Evolutionary conservation across 768 basidiomycete genomes (phyloP).

Genomic region (Boletales sp.): DNA sequence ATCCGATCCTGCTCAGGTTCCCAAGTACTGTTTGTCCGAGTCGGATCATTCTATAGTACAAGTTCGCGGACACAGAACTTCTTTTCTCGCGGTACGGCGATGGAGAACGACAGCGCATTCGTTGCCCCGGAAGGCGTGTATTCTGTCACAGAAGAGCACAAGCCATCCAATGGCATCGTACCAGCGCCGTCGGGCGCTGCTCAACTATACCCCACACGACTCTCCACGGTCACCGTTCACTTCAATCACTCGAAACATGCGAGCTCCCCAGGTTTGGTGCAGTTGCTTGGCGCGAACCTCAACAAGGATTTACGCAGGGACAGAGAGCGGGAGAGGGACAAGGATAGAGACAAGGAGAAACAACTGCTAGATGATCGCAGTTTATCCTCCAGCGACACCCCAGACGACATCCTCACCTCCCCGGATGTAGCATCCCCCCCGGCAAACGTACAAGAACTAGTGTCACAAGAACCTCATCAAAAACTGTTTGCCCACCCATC

Average conservation of each 20-base stretch:
- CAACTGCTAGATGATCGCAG: conserved; percentile 55
- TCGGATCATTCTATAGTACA: background rate
- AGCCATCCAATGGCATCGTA: conserved; percentile 42
- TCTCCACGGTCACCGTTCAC: conserved; percentile 59
- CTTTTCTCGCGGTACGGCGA: conserved; percentile 20
- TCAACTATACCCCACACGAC: conserved; percentile 53
- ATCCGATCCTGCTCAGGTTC: conserved; percentile 20
- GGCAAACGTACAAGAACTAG: conserved; percentile 29
- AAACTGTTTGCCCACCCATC: conserved; percentile 60
- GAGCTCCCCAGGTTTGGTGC: conserved; percentile 59
- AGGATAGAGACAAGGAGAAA: conserved; percentile 39
- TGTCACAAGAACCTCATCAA: conserved; percentile 36
- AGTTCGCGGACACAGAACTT: too few species aligned
- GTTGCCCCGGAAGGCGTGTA: conserved; percentile 90
- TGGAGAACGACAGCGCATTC: conserved; percentile 84
- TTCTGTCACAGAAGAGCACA: conserved; percentile 84
- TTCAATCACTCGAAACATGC: conserved; percentile 56
- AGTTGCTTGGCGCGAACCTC: conserved; percentile 58
- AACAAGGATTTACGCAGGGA: conserved; percentile 55
- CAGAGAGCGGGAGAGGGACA: conserved; percentile 32
- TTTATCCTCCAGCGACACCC: conserved; percentile 79
- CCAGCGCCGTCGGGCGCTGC: conserved; percentile 36
- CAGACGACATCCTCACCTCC: conserved; percentile 50
- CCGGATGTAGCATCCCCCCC: conserved; percentile 35
- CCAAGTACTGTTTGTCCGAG: background rate